These are phyloP conservation scores for Phalaenopsis aphrodite DNA, from an alignment of 106 monocot genomes.

Conservation along the genomic window DNA sequence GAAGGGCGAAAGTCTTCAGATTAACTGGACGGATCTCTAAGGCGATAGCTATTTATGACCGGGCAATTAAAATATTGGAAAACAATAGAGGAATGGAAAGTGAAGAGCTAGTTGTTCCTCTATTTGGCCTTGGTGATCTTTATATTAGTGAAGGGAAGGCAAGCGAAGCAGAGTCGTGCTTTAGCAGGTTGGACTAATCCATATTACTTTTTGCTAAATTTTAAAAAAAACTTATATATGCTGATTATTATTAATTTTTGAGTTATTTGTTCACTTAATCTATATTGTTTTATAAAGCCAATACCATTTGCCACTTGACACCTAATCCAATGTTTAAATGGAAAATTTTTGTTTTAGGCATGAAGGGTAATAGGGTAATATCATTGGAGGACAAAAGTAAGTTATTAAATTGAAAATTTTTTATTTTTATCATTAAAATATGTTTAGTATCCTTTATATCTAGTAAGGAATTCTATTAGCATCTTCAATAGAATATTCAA, in stretches of 20 bases:
- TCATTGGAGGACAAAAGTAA: not conserved
- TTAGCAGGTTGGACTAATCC: slow-evolving; percentile 35
- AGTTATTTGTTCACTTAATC: not conserved
- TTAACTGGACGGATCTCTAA: slow-evolving; percentile 40
- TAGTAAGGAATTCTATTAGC: not conserved
- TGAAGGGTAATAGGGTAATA: not conserved
- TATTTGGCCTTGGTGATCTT: slow-evolving; percentile 58
- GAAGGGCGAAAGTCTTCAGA: slow-evolving; percentile 58
- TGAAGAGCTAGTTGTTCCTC: slow-evolving; percentile 59
- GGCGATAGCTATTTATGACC: slow-evolving; percentile 43
- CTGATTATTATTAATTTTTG: not conserved
- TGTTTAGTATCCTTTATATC: not conserved
- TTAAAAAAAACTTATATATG: not conserved
- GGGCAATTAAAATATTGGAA: slow-evolving; percentile 51
- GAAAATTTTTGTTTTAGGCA: not conserved
- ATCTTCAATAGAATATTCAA: not conserved
- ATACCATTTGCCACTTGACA: not conserved
- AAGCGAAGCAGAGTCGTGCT: slow-evolving; percentile 58
- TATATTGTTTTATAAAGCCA: not conserved
- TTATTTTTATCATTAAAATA: not conserved
- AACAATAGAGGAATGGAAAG: slow-evolving; percentile 40
- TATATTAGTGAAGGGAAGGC: slow-evolving; percentile 52
- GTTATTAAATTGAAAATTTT: not conserved
- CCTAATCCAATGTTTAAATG: not conserved
- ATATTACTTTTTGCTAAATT: not conserved